Evolutionary conservation across 192 early-diverging fungal species (phyloP).

Genomic region (Anaeromyces robustus): DNA sequence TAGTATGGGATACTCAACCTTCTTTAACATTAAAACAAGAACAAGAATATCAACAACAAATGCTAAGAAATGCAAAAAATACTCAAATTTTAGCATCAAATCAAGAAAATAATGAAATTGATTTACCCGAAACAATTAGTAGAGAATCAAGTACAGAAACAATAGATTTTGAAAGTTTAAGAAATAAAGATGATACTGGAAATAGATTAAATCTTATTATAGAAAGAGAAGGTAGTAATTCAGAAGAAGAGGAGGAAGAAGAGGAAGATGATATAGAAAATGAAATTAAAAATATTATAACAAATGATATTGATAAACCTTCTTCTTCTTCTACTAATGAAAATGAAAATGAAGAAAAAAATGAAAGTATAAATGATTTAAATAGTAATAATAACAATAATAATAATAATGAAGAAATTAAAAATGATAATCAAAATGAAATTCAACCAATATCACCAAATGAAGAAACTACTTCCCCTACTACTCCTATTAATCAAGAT

Average conservation of each 20-base stretch:
- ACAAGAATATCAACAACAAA: not conserved
- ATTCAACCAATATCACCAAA: not conserved
- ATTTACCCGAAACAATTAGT: not conserved
- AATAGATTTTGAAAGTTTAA: not conserved
- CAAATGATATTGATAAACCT: too few relatives aligned
- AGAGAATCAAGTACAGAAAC: not conserved
- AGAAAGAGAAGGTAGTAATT: not conserved
- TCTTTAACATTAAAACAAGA: not conserved
- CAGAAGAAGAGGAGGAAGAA: not conserved
- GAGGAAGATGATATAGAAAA: not conserved
- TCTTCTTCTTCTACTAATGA: too few relatives aligned
- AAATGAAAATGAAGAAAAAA: too few relatives aligned
- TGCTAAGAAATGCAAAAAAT: conserved; percentile 4
- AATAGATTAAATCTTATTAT: not conserved
- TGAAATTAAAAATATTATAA: not conserved
- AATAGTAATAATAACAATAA: too few relatives aligned
- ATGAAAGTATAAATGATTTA: too few relatives aligned
- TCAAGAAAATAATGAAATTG: not conserved
- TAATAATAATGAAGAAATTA: not conserved
- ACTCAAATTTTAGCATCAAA: not conserved
- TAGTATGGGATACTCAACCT: conserved; percentile 32
- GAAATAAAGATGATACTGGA: not conserved
- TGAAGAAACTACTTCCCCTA: not conserved
- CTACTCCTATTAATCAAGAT: too few relatives aligned
- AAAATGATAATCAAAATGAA: not conserved